These are phyloP conservation scores for Colletotrichum sp. DNA, from an alignment of 2,329 filamentous ascomycete genomes.

Conservation along the genomic window DNA sequence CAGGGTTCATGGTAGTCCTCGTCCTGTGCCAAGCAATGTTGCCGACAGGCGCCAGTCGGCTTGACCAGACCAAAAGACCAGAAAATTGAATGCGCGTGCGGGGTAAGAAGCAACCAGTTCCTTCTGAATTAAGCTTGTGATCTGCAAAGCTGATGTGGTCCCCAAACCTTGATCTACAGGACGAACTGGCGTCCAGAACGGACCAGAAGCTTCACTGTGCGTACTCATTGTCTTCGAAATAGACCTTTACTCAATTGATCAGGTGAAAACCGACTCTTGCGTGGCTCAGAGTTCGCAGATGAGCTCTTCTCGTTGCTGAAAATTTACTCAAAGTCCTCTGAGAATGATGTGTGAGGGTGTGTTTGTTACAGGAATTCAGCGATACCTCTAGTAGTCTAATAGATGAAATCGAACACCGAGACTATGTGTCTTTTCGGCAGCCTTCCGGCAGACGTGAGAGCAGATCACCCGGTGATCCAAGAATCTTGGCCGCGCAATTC, in stretches of 20 bases:
- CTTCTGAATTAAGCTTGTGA: not conserved
- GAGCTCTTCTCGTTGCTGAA: not conserved
- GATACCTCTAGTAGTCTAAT: no score
- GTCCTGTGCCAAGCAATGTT: not conserved
- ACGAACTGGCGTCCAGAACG: not conserved
- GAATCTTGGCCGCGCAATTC: not conserved
- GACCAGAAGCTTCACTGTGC: not conserved
- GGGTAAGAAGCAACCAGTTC: not conserved
- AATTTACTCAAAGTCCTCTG: rapidly evolving
- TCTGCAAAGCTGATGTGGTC: not conserved
- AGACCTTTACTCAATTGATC: rapidly evolving
- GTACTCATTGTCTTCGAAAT: not conserved
- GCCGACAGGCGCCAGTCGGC: not conserved
- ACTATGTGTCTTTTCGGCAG: not conserved
- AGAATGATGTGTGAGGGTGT: not conserved
- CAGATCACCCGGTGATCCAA: not conserved
- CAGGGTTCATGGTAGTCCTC: not conserved
- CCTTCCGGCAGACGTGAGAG: not conserved
- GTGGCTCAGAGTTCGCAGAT: no score
- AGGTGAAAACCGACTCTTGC: not conserved
- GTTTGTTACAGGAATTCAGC: no score
- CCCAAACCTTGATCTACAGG: not conserved
- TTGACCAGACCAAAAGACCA: not conserved
- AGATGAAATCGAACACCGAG: not conserved
- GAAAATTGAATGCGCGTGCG: not conserved